Evolutionary conservation across 2,329 filamentous ascomycete genomes (phyloP), one percentile per base, ranked within the genome.

Genomic region (Purpureocillium lavendulum): DNA sequence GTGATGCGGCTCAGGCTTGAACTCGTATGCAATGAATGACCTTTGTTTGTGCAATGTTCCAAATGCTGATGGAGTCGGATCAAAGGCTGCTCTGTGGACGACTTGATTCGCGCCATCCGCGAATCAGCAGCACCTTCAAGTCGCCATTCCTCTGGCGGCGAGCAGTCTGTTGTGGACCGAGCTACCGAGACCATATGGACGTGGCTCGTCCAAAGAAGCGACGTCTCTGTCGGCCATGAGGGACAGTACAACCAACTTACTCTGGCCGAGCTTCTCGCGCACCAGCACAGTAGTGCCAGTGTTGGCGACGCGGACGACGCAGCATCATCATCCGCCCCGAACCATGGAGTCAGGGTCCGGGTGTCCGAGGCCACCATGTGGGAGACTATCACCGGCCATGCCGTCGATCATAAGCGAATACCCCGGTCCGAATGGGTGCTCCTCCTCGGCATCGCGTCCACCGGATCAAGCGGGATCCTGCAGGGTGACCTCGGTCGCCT

Each of bases 371-470:
- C 73, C 35, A 69, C 70, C 4, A 68, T 77, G 53, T 82, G 77
- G 77, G 67, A 72, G 51, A 69, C 69, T 3, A 59, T 82, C 35
- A 70, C 76, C 16, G 76, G 76, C 11, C 77, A 82, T 53, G 66
- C 67, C 7, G 63, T 73, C 9, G 76, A 82, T 52, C 66, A 71
- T 50, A 77, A 77, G 51, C 69, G 71, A 40, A 60, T 80, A 4
- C 75, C 76, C 2, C 64, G 66, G 10, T 72, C 74, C 10, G 75
- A 80, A 56, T 80, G 76, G 75, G 65, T 70, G 46, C 65, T 74
- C 3, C 62, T 80, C 8, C 60, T 76, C 14, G 73, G 72, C 14
- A 77, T 80, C 40, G 76, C 75, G 15, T 72, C 71, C 1, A 67
- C 65, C 12, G 71, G 67, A 38, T 60, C 65, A 7, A 59, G 69